Evolutionary conservation across 1,139 yeast genomes (phyloP), one percentile per base, ranked within the genome.

Genomic region (Candida sanyaensis): DNA sequence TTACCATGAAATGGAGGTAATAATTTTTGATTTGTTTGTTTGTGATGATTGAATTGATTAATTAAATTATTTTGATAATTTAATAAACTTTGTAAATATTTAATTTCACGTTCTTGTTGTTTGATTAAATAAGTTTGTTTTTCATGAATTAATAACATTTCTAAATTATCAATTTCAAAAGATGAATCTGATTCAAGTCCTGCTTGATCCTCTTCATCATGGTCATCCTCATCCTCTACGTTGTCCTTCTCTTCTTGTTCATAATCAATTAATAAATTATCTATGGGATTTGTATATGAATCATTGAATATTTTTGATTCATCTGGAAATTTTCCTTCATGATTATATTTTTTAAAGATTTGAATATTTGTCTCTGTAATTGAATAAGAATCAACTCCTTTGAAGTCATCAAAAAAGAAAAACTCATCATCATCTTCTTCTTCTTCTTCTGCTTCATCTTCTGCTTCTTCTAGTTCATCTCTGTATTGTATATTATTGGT

Each of bases 51-150:
- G 10, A 43, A 31, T 37, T 43, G 37, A 10, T 43, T 23, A 32
- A 37, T 43, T 12, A 43, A 23, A 28, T 37, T 12, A n/a, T 30
- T 43, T 31, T 43, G 45, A 37, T 23, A 28, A 13, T 50, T 45
- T 37, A 69, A 56, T 33, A 69, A 58, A 6, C 55, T 45, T 42
- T 60, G 65, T 38, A 69, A 56, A 41, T 62, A 61, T 7, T 55
- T 46, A 23, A 69, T 69, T 47, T 69, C 71, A 8, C 59, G 57
- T 51, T 65, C 63, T 48, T 70, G 72, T 47, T 60, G 64, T 31
- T 52, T 54, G 12, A 66, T 56, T 52, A 64, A 58, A 6, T 55
- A 50, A 13, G 60, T 55, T 47, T 66, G 72, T 9, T 61, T 60
- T 39, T 65, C 60, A 24, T 66, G 58, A 31, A 68, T 53, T 23